These are phyloP conservation scores for Fusarium nelsonii DNA, from an alignment of 2,329 filamentous ascomycete genomes.

Conservation along the genomic window DNA sequence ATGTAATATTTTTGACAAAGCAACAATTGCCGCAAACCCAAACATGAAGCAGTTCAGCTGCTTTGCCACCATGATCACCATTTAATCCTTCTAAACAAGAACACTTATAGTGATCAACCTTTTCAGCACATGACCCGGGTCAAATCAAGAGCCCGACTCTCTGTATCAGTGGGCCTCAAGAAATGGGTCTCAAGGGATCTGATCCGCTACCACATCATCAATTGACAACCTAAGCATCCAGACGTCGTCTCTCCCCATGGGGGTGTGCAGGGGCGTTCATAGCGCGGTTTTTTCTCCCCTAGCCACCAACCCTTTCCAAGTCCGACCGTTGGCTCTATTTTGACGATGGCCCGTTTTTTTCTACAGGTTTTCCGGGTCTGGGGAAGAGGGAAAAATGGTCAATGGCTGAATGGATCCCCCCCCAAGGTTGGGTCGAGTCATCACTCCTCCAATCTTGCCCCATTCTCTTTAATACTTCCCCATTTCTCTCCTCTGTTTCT, in stretches of 20 bases:
- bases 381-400: slow-evolving; percentile 25
- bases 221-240: slow-evolving; percentile 8
- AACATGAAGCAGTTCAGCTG: not conserved
- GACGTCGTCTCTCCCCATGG: slow-evolving; percentile 28
- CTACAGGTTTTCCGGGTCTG: slow-evolving; percentile 13
- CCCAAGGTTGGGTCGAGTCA: slow-evolving; percentile 4
- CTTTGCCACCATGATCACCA: slow-evolving; percentile 27
- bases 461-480: slow-evolving; percentile 27
- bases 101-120: slow-evolving; percentile 9
- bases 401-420: not conserved
- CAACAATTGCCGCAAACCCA: slow-evolving; percentile 17
- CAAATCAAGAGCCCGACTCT: slow-evolving; percentile 1
- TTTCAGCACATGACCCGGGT: slow-evolving; percentile 9
- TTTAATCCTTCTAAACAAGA: slow-evolving; percentile 7
- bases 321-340: slow-evolving; percentile 13
- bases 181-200: slow-evolving; percentile 2
- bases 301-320: slow-evolving; percentile 14
- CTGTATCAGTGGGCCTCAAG: slow-evolving; percentile 11
- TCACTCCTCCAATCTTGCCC: slow-evolving; percentile 1
- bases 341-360: slow-evolving; percentile 22
- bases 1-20: not conserved
- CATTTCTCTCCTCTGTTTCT: slow-evolving; percentile 15
- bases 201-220: slow-evolving; percentile 16
- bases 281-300: slow-evolving; percentile 12
- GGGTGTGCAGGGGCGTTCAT: slow-evolving; percentile 20